These are phyloP conservation scores for Trichosporon coremiiforme DNA, from an alignment of 1,284 basidiomycete genomes.

Conservation along the genomic window DNA sequence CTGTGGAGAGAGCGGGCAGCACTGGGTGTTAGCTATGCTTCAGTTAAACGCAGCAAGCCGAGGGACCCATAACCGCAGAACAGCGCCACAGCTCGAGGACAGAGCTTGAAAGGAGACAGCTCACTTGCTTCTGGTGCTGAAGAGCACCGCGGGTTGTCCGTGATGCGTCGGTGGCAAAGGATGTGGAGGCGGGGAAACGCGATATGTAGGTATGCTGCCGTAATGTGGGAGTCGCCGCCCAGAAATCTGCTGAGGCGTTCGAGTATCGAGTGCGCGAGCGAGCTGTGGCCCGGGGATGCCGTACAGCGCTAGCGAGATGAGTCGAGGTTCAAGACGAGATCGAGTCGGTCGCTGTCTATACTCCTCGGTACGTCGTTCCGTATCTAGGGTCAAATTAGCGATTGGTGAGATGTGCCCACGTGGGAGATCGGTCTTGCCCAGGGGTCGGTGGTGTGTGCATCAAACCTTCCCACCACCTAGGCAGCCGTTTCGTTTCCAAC, in stretches of 20 bases:
- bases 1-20: background rate
- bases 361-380: background rate
- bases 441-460: background rate
- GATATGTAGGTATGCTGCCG: background rate
- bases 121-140: conserved; percentile 4
- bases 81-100: no score
- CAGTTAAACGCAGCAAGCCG: no score
- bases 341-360: background rate
- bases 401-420: conserved; percentile 8
- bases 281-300: background rate
- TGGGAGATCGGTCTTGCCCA: background rate
- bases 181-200: background rate
- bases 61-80: no score
- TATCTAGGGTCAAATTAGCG: conserved; percentile 8
- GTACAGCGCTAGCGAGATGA: background rate
- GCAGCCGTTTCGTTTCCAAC: background rate
- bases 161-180: background rate
- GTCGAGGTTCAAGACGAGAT: background rate
- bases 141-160: background rate
- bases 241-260: background rate
- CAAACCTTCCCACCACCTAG: background rate
- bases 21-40: background rate
- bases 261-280: background rate
- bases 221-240: background rate
- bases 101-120: background rate